These are phyloP conservation scores for Saccharomycopsis synnaedendra DNA, from an alignment of 805 yeast genomes.

Conservation along the genomic window DNA sequence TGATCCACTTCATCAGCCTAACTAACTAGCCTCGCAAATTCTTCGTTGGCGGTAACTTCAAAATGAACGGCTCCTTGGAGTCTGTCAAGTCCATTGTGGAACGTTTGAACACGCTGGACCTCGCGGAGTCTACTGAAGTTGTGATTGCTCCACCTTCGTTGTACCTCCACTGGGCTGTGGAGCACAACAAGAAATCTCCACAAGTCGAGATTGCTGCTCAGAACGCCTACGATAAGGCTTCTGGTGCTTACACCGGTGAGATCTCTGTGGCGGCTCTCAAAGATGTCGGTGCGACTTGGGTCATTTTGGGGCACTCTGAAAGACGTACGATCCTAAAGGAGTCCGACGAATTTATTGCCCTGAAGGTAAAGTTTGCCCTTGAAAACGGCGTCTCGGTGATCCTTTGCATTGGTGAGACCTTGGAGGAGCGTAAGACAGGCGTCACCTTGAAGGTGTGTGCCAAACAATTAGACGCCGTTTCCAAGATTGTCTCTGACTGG, in stretches of 20 bases:
- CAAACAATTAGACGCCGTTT: slow-evolving; percentile 84
- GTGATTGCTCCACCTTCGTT: slow-evolving; percentile 96
- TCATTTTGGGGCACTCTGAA: slow-evolving; percentile 95
- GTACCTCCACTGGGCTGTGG: slow-evolving; percentile 70
- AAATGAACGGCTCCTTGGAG: slow-evolving; percentile 90
- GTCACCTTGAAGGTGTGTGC: slow-evolving; percentile 77
- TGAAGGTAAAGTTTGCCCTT: slow-evolving; percentile 88
- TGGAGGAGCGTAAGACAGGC: slow-evolving; percentile 88
- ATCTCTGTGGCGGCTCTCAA: slow-evolving; percentile 77
- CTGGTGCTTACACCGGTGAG: slow-evolving; percentile 99
- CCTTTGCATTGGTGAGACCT: slow-evolving; percentile 95
- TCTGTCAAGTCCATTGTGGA: slow-evolving; percentile 78
- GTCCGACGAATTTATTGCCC: slow-evolving; percentile 82
- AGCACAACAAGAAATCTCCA: slow-evolving; percentile 47
- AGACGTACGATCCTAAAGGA: slow-evolving; percentile 92
- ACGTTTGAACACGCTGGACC: slow-evolving; percentile 64
- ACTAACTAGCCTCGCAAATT: slow-evolving; percentile 62
- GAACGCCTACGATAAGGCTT: slow-evolving; percentile 75
- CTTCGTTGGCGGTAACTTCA: slow-evolving; percentile 99
- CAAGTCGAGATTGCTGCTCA: slow-evolving; percentile 83
- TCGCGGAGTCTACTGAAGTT: slow-evolving; percentile 77
- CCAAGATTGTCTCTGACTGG: slow-evolving; percentile 81
- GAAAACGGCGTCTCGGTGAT: slow-evolving; percentile 85
- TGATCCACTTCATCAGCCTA: not conserved
- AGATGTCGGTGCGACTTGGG: slow-evolving; percentile 92